Base-by-base conservation (phyloP, 495 filamentous ascomycete species). In the Podospora pseudoanserina region DNA sequence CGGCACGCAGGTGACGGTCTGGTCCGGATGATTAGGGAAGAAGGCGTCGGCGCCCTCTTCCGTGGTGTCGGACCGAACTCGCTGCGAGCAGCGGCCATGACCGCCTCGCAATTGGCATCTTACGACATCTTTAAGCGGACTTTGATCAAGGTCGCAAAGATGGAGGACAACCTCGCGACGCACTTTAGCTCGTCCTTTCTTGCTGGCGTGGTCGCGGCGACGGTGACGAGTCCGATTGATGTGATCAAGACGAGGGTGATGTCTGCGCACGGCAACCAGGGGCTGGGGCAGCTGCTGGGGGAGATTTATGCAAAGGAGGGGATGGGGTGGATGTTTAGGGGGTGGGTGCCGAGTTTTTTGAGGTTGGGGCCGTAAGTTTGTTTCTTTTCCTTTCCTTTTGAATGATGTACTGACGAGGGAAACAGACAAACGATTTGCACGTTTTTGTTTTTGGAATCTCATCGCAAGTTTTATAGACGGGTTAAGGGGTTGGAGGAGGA, bases 161-260 rank as follows among this genome's bases (percentile, higher is more conserved):
- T 98, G 80, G 79, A 86, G 23, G 96, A 97, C 75, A 88, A 88
- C 68, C 79, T 96, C 1, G 80, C 82, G 15, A 97, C 93, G 20
- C 95, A 99, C 78, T 97, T 99, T 77, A 86, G 86, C 0, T 92
- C 95, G 3, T 91, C 87, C 0, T 88, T 97, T 72, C 76, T 94
- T 71, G 94, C 94, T 15, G 95, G 95, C 2, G 92, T 98, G 68
- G 91, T 96, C 5, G 95, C 95, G 0, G 97, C 95, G 5, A 99
- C 96, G 1, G 87, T 97, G 28, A 97, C 94, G 79, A 94, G 90
- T 53, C 95, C 95, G 0, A 92, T 97, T 11, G 95, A 99, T 75
- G 95, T 99, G 9, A 92, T 99, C 81, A 99, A 99, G 86, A 98
- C 94, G 32, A 83, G 95, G 2, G 87, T 98, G 39, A 99, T 99